These are phyloP conservation scores for Xylariales sp. DNA, from an alignment of 2,329 filamentous ascomycete species.

Conservation along the genomic window DNA sequence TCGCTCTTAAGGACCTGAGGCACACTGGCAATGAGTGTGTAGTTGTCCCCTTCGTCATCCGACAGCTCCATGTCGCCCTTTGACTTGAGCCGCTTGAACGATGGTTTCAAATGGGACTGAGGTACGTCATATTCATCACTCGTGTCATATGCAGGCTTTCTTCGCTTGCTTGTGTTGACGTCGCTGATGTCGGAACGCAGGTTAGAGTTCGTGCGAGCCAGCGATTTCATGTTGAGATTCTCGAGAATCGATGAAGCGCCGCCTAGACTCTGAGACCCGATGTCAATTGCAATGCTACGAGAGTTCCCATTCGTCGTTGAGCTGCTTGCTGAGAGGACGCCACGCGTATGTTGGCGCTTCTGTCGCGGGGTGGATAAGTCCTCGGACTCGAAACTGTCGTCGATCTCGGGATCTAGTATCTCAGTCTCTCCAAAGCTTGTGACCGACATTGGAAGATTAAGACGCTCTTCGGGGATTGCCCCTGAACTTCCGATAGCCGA, in stretches of 20 bases:
- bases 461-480: constrained; percentile 40
- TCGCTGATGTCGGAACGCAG: constrained; percentile 22
- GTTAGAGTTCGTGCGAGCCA: constrained; percentile 19
- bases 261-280: constrained; percentile 50
- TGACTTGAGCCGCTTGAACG: constrained; percentile 53
- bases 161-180: constrained; percentile 50
- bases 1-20: constrained; percentile 44
- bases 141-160: constrained; percentile 46
- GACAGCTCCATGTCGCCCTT: constrained; percentile 35
- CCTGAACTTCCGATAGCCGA: constrained; percentile 52
- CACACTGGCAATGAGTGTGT: constrained; percentile 42
- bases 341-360: constrained; percentile 19
- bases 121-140: constrained; percentile 45
- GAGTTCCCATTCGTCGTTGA: constrained; percentile 18
- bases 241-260: constrained; percentile 42
- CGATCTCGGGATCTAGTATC: constrained; percentile 36
- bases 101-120: constrained; percentile 35
- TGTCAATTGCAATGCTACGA: constrained; percentile 22
- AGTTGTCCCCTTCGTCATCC: constrained; percentile 32
- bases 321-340: constrained; percentile 5
- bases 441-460: constrained; percentile 41
- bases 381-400: constrained; percentile 44
- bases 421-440: constrained; percentile 29
- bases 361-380: constrained; percentile 30
- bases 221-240: constrained; percentile 39